Evolutionary conservation across 768 basidiomycete genomes (phyloP).

Genomic region (Omphalotus guepiniiformis): DNA sequence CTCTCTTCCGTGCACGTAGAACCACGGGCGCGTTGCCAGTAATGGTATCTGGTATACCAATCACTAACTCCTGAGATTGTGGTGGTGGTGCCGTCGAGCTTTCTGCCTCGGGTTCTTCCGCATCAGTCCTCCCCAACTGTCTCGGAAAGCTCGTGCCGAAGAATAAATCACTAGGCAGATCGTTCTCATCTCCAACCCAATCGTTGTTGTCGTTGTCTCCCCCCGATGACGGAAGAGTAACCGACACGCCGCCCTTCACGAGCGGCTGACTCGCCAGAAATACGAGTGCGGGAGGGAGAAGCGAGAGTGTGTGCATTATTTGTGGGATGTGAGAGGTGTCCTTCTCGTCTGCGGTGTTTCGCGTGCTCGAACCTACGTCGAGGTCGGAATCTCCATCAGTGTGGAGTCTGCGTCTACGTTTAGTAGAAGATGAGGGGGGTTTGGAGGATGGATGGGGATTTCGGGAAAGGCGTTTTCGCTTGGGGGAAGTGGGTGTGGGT

Average conservation of each 20-base stretch:
- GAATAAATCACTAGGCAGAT: not conserved
- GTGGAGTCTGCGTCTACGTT: not conserved
- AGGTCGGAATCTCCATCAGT: not conserved
- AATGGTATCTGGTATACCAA: not conserved
- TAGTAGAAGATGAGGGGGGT: not conserved
- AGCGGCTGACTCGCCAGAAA: slow-evolving; percentile 6
- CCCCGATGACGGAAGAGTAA: not conserved
- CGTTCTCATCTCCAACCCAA: too few relatives aligned
- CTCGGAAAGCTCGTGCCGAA: too few relatives aligned
- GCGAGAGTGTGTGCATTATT: not conserved
- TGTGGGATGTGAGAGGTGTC: not conserved
- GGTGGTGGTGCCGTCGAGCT: slow-evolving; percentile 1
- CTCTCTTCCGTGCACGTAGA: not conserved
- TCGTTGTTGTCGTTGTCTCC: too few relatives aligned
- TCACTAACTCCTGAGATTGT: not conserved
- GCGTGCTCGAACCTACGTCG: not conserved
- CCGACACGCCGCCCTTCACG: not conserved
- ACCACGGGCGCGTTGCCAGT: slow-evolving; percentile 3
- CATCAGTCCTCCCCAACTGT: too few relatives aligned
- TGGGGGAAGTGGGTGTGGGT: not conserved
- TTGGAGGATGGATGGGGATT: not conserved
- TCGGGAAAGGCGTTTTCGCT: not conserved
- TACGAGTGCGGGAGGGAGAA: slow-evolving; percentile 1
- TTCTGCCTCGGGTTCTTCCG: too few relatives aligned
- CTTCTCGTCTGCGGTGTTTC: not conserved